Percentiles rank a stretch among this genome's conserved stretches.
phyloP scores from a whole-genome alignment of 2,329 filamentous ascomycete genomes.

The Pleomassaria siparia region DNA sequence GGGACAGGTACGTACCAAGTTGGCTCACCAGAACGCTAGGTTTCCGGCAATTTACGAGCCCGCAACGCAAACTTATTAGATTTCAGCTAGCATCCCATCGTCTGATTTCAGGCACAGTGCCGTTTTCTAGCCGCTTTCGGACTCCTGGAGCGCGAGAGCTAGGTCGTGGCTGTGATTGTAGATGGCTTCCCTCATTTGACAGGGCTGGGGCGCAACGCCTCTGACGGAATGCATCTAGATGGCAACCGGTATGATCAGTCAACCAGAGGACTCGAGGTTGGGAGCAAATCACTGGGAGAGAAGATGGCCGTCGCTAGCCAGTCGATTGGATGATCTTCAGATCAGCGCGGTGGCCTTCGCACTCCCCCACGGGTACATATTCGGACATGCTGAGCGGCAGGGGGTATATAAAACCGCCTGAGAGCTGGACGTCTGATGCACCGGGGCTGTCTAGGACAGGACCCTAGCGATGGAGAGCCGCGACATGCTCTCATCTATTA shows the following conservation, averaged over 20 bases:
- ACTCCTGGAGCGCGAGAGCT: conserved; percentile 19
- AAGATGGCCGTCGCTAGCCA: conserved; percentile 9
- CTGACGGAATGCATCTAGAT: conserved; percentile 5
- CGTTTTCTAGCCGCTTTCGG: conserved; percentile 18
- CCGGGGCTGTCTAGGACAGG: conserved; percentile 3
- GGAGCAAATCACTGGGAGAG: conserved; percentile 1
- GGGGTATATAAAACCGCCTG: conserved; percentile 7
- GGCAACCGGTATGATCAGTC: background rate
- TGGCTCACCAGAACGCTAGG: conserved; percentile 16
- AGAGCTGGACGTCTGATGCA: conserved; percentile 3
- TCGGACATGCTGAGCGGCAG: conserved; percentile 6
- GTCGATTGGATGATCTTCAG: conserved; percentile 15
- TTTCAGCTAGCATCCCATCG: conserved; percentile 20
- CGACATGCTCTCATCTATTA: conserved; percentile 5
- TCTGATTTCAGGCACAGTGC: conserved; percentile 16
- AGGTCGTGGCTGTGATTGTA: conserved; percentile 9
- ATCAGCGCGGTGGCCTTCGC: conserved; percentile 19
- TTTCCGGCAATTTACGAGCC: conserved; percentile 20
- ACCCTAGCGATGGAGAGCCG: conserved; percentile 8
- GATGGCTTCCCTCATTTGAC: background rate
- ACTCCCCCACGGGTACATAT: conserved; percentile 26
- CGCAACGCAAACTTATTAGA: conserved; percentile 16
- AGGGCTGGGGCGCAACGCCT: conserved; percentile 2
- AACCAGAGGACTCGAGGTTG: background rate
- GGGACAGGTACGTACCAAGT: conserved; percentile 20